phyloP scores from a whole-genome alignment of 371 early-diverging fungal species.

The Mortierella sp. region DNA sequence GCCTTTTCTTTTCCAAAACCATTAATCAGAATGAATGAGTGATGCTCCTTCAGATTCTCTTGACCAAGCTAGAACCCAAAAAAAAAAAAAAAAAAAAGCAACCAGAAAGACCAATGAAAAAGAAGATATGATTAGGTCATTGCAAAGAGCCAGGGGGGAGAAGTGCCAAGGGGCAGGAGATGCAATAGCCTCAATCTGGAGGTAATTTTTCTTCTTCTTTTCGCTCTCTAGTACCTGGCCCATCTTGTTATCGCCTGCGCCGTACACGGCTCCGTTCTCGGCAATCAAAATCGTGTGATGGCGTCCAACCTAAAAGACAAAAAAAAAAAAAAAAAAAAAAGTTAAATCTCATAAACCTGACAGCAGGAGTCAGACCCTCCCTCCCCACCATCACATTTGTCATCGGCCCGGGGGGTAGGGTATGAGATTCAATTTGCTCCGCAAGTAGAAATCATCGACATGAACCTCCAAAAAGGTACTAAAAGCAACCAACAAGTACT shows the following conservation, averaged over 20 bases:
- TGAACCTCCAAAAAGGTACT: too few relatives aligned
- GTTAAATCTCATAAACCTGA: neutral
- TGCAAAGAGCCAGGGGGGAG: too few relatives aligned
- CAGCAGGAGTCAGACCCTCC: neutral
- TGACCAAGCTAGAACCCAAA: constrained; percentile 48
- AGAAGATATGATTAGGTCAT: too few relatives aligned
- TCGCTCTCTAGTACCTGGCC: constrained; percentile 42
- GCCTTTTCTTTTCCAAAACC: constrained; percentile 54
- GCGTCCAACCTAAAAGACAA: constrained; percentile 40
- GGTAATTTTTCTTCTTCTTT: neutral
- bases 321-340: neutral
- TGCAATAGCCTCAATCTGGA: too few relatives aligned
- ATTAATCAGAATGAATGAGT: constrained; percentile 43
- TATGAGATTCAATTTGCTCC: too few relatives aligned
- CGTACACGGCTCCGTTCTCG: constrained; percentile 55
- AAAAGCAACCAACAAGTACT: too few relatives aligned
- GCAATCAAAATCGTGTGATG: constrained; percentile 55
- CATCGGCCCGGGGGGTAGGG: too few relatives aligned
- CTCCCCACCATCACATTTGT: neutral
- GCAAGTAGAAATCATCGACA: too few relatives aligned
- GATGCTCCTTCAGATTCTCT: constrained; percentile 44
- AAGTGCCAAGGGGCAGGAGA: too few relatives aligned
- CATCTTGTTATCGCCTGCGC: constrained; percentile 57
- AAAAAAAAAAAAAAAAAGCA: too few relatives aligned
- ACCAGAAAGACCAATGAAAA: too few relatives aligned